Percentiles rank a stretch among this genome's conserved stretches.
These are phyloP conservation scores for Taphrina deformans DNA, from an alignment of 1,139 yeast species.

Conservation along the genomic window DNA sequence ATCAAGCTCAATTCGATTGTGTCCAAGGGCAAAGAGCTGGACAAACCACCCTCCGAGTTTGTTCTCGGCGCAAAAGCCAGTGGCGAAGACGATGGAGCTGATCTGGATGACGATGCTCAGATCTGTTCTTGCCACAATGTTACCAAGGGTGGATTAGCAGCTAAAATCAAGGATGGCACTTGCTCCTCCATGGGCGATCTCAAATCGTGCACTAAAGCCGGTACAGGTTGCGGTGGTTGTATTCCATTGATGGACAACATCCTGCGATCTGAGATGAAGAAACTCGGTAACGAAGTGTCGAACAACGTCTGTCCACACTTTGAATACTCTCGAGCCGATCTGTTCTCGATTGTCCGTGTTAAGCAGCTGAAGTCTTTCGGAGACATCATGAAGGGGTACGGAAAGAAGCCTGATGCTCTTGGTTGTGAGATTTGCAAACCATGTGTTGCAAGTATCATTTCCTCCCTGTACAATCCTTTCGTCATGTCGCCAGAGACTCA, in stretches of 20 bases:
- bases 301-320: slow-evolving; percentile 45
- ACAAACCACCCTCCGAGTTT: slow-evolving; percentile 44
- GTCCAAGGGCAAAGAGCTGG: slow-evolving; percentile 43
- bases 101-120: slow-evolving; percentile 45
- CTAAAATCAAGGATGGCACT: slow-evolving; percentile 43
- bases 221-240: slow-evolving; percentile 48
- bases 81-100: slow-evolving; percentile 43
- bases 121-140: slow-evolving; percentile 47
- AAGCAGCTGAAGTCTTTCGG: slow-evolving; percentile 43
- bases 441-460: slow-evolving; percentile 45
- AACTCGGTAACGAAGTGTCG: slow-evolving; percentile 45
- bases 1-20: slow-evolving; percentile 44
- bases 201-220: slow-evolving; percentile 46
- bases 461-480: slow-evolving; percentile 45
- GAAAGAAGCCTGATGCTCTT: slow-evolving; percentile 42
- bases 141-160: slow-evolving; percentile 44
- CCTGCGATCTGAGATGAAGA: slow-evolving; percentile 46
- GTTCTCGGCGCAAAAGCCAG: slow-evolving; percentile 42
- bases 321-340: slow-evolving; percentile 45
- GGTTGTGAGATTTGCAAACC: slow-evolving; percentile 48
- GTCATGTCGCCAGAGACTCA: slow-evolving; percentile 43
- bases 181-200: slow-evolving; percentile 44
- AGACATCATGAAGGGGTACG: slow-evolving; percentile 43
- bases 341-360: slow-evolving; percentile 46
- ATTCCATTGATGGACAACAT: slow-evolving; percentile 46